These are phyloP conservation scores for Starmera dryadoides DNA, from an alignment of 805 yeast species.

Conservation along the genomic window DNA sequence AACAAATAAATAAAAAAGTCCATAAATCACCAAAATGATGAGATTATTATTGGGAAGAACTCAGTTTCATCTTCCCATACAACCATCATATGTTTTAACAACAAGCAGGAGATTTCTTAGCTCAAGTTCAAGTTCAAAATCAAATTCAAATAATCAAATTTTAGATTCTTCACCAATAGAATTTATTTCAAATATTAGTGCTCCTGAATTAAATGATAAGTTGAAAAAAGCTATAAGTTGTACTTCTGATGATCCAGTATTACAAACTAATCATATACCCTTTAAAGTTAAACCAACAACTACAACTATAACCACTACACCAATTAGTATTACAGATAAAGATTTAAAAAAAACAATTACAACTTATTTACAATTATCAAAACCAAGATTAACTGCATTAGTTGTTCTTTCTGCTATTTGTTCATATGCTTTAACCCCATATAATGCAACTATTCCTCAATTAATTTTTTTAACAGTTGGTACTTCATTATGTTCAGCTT, in stretches of 20 bases:
- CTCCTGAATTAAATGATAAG: slow-evolving; percentile 5
- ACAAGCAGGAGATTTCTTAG: no score
- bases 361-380: slow-evolving; percentile 76
- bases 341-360: slow-evolving; percentile 31
- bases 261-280: slow-evolving; percentile 34
- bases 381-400: slow-evolving; percentile 80
- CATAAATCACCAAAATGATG: no score
- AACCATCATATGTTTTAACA: no score
- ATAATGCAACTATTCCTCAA: slow-evolving; percentile 64
- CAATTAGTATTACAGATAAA: slow-evolving; percentile 17
- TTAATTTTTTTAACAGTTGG: slow-evolving; percentile 73
- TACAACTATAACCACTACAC: slow-evolving; percentile 5
- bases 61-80: no score
- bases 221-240: slow-evolving; percentile 26
- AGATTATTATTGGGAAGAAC: no score
- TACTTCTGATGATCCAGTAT: slow-evolving; percentile 19
- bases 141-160: slow-evolving; percentile 1
- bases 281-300: slow-evolving; percentile 46
- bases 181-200: slow-evolving; percentile 26
- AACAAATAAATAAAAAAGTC: no score
- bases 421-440: slow-evolving; percentile 88
- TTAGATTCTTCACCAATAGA: slow-evolving; percentile 30
- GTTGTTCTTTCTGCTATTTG: slow-evolving; percentile 91
- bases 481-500: slow-evolving; percentile 80
- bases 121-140: no score